These are phyloP conservation scores for Oryza glaberrima DNA, from an alignment of 176 grass and related monocot species.

Conservation along the genomic window DNA sequence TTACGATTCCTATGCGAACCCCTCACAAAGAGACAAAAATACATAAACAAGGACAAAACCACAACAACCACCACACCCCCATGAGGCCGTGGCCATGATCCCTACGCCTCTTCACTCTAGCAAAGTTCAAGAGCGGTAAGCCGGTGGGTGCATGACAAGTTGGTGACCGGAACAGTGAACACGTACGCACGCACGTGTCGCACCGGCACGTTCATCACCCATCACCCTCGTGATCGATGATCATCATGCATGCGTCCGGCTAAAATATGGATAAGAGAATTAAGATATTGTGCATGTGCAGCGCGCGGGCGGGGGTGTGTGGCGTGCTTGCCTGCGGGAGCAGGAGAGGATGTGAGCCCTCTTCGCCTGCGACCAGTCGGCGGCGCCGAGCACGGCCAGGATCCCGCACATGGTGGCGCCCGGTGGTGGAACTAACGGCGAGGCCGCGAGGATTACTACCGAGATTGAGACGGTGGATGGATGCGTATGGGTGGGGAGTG, in stretches of 20 bases:
- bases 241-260: background rate
- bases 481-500: background rate
- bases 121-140: conserved; percentile 2
- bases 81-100: background rate
- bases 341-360: conserved; percentile 84
- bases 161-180: too few relatives aligned
- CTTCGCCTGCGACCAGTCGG: conserved; percentile 74
- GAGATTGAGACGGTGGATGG: background rate
- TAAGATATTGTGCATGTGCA: background rate
- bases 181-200: background rate
- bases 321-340: conserved; percentile 72
- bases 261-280: background rate
- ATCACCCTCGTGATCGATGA: background rate
- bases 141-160: too few relatives aligned
- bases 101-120: background rate
- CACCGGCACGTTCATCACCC: conserved; percentile 8
- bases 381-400: conserved; percentile 71
- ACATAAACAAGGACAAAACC: background rate
- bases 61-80: background rate
- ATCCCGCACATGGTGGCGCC: conserved; percentile 73
- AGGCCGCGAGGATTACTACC: background rate
- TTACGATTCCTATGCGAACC: background rate
- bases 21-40: conserved; percentile 5
- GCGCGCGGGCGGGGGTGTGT: background rate
- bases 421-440: background rate